Percentiles rank a stretch among this genome's conserved stretches.
phyloP scores from a whole-genome alignment of 164 flowering plant genomes.

The Malania oleifera region DNA sequence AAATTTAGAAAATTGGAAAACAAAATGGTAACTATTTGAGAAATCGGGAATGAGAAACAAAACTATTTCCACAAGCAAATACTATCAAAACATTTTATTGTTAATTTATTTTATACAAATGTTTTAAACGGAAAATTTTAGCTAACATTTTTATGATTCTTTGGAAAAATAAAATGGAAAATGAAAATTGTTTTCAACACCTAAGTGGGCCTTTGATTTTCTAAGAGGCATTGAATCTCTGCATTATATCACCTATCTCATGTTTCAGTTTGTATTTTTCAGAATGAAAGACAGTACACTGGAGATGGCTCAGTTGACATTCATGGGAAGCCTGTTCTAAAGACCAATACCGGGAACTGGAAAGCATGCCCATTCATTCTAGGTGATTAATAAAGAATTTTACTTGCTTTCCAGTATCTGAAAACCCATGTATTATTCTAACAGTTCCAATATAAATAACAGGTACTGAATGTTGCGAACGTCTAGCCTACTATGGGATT shows the following conservation, averaged over 20 bases:
- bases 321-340: conserved; percentile 61
- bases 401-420: not conserved
- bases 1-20: too few relatives aligned
- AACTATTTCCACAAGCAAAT: too few relatives aligned
- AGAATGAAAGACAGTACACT: conserved; percentile 50
- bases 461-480: conserved; percentile 92
- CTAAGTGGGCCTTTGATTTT: too few relatives aligned
- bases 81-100: too few relatives aligned
- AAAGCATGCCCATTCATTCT: conserved; percentile 87
- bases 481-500: conserved; percentile 88
- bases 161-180: too few relatives aligned
- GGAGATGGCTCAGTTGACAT: conserved; percentile 90
- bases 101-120: too few relatives aligned
- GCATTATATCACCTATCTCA: not conserved
- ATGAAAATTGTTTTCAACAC: too few relatives aligned
- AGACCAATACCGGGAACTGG: conserved; percentile 78
- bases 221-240: too few relatives aligned
- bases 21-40: too few relatives aligned
- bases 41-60: too few relatives aligned
- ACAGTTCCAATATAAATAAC: conserved; percentile 16
- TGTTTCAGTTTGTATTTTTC: conserved; percentile 5
- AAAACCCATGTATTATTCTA: not conserved
- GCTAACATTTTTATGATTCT: too few relatives aligned
- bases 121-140: too few relatives aligned
- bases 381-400: conserved; percentile 29